Base-by-base conservation (phyloP, 345 rosid genomes). In the Chamaenerion angustifolium region DNA sequence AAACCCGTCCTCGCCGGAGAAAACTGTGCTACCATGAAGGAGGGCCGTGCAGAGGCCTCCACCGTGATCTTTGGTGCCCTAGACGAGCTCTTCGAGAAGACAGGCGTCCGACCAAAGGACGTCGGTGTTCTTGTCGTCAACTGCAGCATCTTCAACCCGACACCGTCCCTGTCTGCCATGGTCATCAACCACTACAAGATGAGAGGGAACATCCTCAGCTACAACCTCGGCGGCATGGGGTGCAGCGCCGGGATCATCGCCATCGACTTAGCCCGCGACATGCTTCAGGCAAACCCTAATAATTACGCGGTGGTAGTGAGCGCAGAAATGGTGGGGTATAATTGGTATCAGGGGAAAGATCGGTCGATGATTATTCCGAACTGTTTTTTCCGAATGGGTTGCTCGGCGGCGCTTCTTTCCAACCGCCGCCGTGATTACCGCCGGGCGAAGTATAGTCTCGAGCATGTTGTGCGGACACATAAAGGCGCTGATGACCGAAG, bases 191-290 rank as follows among this genome's bases (percentile, higher is more conserved):
- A 82, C 52, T 92, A 84, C 64, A 92, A 83, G 56, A 92, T 87
- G 98, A 72, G 96, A 55, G 95, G 98, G 6, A 92, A 92, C 66
- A 72, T 92, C 40, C 59, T 92, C 42, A 92, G 96, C 62, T 92
- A 76, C 71, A 92, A 92, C 51, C 85, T 92, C 0, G 98, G 96
- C 2, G 95, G 96, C 0, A 87, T 92, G 98, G 96, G 98, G 1
- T 92, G 96, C 66, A 83, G 96, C 23, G 95, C 93, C 0, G 89
- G 96, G 68, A 64, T 92, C 63, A 92, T 87, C 13, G 79, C 74
- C 0, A 51, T 81, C n/a, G 98, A 92, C 53, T 66, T 92, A 53
- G 96, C 96, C 43, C 72, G 88, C 10, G 98, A 92, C 70, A 92
- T 92, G 85, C 70, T 87, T 58, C 89, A 80, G 64, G 82, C 95